Evolutionary conservation across 1,139 yeast species (phyloP), one percentile per base, ranked within the genome.

Genomic region (Candida sp.): DNA sequence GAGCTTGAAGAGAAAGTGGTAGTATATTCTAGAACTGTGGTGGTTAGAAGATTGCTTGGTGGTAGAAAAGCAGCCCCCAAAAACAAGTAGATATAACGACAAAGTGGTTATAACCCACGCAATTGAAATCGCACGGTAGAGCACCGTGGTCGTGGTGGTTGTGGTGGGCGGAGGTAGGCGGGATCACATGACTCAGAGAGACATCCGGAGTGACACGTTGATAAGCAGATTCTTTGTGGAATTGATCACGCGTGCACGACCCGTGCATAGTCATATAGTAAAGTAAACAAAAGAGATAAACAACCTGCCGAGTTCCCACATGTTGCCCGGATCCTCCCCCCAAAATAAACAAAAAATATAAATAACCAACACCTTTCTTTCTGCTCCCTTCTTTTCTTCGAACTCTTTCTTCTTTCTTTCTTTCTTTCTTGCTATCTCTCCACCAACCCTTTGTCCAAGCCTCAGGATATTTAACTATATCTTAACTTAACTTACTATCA

Each of bases 181-280:
- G 28, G 40, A 25, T 37, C 27, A 34, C 38, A 34, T 34, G 38
- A 34, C 38, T 34, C 23, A 12, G 7, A 17, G 28, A 6, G 6
- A 39, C 4, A 39, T 9, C 9, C 5, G 44, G 73, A 5, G 27
- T 23, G 28, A 42, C 44, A 42, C 44, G 44, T 42, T 42, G 44
- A 42, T 42, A 42, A 42, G 44, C 8, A 25, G 25, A 22, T 38
- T 25, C 27, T 33, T 7, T 28, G 31, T 28, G 31, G 37, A 27
- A 39, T 27, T 39, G 42, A 26, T n/a, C 17, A 26, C 3, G 7
- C 3, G 42, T 12, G 22, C 37, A 42, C 37, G 9, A 31, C 37
- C 27, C 8, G 22, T 2, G 17, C 17, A 17, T 38, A 22, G 27
- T 23, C 28, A 17, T 30, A 42, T 6, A 31, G 11, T 11, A 30